A percentile compares a stretch with the other conserved stretches of the same genome.
Evolutionary conservation across 352 stramenopile genomes (phyloP).

Genomic region (Phytopythium chamaehyphon): DNA sequence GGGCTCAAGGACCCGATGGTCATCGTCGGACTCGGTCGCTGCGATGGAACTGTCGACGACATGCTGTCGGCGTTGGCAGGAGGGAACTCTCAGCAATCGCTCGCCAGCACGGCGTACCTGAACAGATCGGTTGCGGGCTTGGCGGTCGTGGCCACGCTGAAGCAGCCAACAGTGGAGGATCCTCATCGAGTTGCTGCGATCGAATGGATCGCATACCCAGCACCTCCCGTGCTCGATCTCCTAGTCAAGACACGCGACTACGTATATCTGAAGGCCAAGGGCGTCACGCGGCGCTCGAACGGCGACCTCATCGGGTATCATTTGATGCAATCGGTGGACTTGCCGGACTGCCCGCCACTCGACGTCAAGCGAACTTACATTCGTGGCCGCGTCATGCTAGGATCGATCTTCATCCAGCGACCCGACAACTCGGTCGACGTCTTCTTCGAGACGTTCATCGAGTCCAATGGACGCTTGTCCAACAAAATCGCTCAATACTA

Average conservation of each 20-base stretch:
- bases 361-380: conserved; percentile 34
- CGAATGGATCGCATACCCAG: conserved; percentile 41
- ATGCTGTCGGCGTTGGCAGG: not conserved
- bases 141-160: conserved; percentile 54
- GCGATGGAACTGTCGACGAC: not conserved
- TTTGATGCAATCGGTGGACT: conserved; percentile 37
- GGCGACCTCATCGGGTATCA: conserved; percentile 38
- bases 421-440: conserved; percentile 18
- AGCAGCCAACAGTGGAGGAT: conserved; percentile 32
- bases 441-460: conserved; percentile 17
- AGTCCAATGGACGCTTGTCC: not conserved
- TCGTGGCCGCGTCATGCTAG: conserved; percentile 24
- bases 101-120: conserved; percentile 21
- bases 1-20: conserved; percentile 22
- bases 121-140: conserved; percentile 9
- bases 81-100: not conserved
- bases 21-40: conserved; percentile 2
- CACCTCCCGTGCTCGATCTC: conserved; percentile 28
- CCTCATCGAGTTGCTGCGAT: conserved; percentile 42
- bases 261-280: conserved; percentile 41
- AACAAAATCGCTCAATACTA: conserved; percentile 1
- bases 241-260: conserved; percentile 49
- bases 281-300: conserved; percentile 19
- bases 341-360: conserved; percentile 26
- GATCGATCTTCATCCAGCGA: conserved; percentile 17